Evolutionary conservation across 2,329 filamentous ascomycete species (phyloP), one percentile per base, ranked within the genome.

Genomic region (Cladosporium cucumerinum): DNA sequence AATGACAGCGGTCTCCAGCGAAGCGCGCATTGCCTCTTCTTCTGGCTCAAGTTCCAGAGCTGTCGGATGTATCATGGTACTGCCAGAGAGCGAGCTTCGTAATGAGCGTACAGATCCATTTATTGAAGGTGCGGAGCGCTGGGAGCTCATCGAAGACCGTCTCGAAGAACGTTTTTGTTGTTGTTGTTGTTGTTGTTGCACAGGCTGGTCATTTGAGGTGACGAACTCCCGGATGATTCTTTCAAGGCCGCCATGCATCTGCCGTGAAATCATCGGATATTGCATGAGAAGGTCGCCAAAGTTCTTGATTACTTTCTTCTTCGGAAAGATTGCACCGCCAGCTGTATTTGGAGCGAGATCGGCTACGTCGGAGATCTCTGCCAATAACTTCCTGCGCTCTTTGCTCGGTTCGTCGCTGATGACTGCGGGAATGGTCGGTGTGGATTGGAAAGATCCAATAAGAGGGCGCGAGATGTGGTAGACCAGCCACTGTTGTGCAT

Each of bases 391-490:
- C 68, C 65, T 73, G 32, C 73, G 68, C 66, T 77, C 75, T 58
- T 70, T 68, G 60, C 72, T 74, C 26, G 73, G 72, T 64, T 71
- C 72, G 66, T 74, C 70, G 43, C 69, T 75, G 70, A 81, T 69
- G 78, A 82, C 69, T 1, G 93, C 92, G 2, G 89, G 88, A 5
- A 85, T 78, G 58, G 94, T 88, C 68, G 87, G 89, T 60, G 87
- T 84, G 59, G 92, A 86, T 73, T 97, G 93, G 82, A 89, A 93
- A 0, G 86, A 85, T 26, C 95, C 95, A 23, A 97, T 86, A 60
- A 99, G 81, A 1, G 95, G 95, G 60, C 87, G 89, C 28, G 94
- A 95, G 68, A 99, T 96, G 78, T 93, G 97, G 84, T 98, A 98
- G 66, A 99, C 85, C 51, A 99, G 87, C 93, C 95, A 99, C 84